Evolutionary conservation across 305 asterid species (phyloP).

Genomic region (Solanum hybrid): DNA sequence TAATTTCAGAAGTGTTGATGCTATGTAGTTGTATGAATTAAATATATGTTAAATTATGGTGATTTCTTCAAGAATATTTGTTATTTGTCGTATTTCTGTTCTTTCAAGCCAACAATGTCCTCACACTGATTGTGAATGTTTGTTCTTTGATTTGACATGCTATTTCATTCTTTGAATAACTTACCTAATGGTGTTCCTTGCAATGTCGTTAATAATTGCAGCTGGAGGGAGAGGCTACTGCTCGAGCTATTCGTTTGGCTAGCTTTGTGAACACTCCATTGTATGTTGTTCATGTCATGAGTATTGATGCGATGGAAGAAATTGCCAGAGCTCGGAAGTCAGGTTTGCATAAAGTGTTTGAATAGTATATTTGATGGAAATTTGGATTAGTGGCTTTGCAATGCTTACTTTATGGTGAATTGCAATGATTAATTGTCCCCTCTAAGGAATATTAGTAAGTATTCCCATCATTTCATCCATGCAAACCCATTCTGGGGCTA

Average conservation of each 20-base stretch:
- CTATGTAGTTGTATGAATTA: neutral
- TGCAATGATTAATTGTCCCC: neutral
- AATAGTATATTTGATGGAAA: neutral
- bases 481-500: neutral
- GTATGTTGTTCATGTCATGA: slow-evolving; percentile 97
- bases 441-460: neutral
- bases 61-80: neutral
- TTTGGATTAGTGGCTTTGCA: neutral
- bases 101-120: neutral
- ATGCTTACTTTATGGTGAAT: neutral
- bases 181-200: neutral
- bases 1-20: neutral
- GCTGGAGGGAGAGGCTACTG: slow-evolving; percentile 95
- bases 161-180: neutral
- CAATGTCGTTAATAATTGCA: slow-evolving; percentile 19
- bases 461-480: neutral
- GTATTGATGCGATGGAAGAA: slow-evolving; percentile 98
- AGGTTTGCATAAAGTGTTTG: slow-evolving; percentile 32
- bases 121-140: neutral
- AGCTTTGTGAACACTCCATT: slow-evolving; percentile 85
- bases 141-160: neutral
- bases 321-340: slow-evolving; percentile 89
- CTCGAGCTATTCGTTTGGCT: slow-evolving; percentile 94
- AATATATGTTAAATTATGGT: neutral
- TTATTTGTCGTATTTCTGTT: neutral